Evolutionary conservation across 108 stramenopile species (phyloP).

Genomic region (Chaetoceros muelleri): DNA sequence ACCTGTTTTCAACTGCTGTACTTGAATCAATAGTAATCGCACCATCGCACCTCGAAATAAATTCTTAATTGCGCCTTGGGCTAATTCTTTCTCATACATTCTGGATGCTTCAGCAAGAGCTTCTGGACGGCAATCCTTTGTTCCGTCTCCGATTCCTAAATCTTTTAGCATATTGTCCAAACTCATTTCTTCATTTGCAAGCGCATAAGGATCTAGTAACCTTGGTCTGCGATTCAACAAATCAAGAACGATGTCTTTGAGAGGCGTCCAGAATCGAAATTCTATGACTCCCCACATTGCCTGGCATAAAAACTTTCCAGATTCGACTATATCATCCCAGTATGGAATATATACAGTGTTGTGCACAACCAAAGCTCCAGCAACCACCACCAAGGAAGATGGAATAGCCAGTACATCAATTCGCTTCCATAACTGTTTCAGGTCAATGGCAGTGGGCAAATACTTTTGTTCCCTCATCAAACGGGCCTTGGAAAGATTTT

Average conservation of each 20-base stretch:
- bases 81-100: slow-evolving; percentile 55
- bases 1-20: slow-evolving; percentile 75
- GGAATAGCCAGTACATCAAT: slow-evolving; percentile 62
- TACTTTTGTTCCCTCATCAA: slow-evolving; percentile 19
- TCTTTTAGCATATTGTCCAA: slow-evolving; percentile 72
- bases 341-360: slow-evolving; percentile 32
- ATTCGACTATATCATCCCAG: slow-evolving; percentile 35
- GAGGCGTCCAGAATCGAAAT: slow-evolving; percentile 55
- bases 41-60: slow-evolving; percentile 46
- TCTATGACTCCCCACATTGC: slow-evolving; percentile 45
- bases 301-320: slow-evolving; percentile 14
- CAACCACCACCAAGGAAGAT: slow-evolving; percentile 36
- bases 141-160: slow-evolving; percentile 69
- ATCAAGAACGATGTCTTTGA: slow-evolving; percentile 52
- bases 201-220: slow-evolving; percentile 45
- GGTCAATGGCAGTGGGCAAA: slow-evolving; percentile 14
- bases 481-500: slow-evolving; percentile 21
- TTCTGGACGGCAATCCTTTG: slow-evolving; percentile 26
- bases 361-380: slow-evolving; percentile 35
- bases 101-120: slow-evolving; percentile 47
- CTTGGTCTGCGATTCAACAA: slow-evolving; percentile 16
- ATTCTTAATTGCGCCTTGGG: slow-evolving; percentile 39
- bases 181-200: slow-evolving; percentile 48
- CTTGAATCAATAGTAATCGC: slow-evolving; percentile 64
- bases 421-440: slow-evolving; percentile 15